Base-by-base conservation (phyloP, 345 rosid genomes). In the Nephelium lappaceum region DNA sequence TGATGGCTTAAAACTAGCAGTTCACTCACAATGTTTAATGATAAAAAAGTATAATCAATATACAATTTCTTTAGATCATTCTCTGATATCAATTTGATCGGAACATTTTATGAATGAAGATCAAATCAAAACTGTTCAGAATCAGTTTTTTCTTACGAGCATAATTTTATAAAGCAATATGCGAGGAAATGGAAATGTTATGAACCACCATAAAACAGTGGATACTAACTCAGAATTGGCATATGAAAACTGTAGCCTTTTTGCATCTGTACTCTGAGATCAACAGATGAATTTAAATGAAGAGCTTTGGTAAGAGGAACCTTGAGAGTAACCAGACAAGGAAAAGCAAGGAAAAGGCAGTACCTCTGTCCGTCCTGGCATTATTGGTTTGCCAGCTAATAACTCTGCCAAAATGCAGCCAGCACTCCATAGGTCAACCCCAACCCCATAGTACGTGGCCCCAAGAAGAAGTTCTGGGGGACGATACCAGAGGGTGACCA, bases 391-490 rank as follows among this genome's bases (percentile, higher is more conserved):
- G 81, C 97, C 97, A 69, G 92, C 84, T 43, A 95, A 92, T 77
- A 95, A 84, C 87, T 95, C 98, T 0, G 98, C 95, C 90, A 95
- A 70, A 79, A 95, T 91, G 84, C 98, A 95, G 76, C 98, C 98
- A 5, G 95, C 93, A 85, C 98, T 93, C 98, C 97, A 93, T n/a
- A 95, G 90, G 80, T 95, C 98, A 83, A 95, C 93, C 65, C 90
- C 91, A 63, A 82, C 86, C 55, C 86, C 89, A 83, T 95, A 95
- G 67, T 81, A 79, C 19, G 94, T 88, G 75, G 97, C 90, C 72
- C 98, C 98, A 71, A 95, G 95, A 83, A 95, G 97, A 82, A 95
- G 98, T 76, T 95, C 98, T 0, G 98, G 98, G 49, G 98, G 92
- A 0, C 98, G 97, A 69, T 95, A 95, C 98, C 98, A 95, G n/a